Evolutionary conservation across 371 early-diverging fungal genomes (phyloP).

Genomic region (Mortierella sp.): DNA sequence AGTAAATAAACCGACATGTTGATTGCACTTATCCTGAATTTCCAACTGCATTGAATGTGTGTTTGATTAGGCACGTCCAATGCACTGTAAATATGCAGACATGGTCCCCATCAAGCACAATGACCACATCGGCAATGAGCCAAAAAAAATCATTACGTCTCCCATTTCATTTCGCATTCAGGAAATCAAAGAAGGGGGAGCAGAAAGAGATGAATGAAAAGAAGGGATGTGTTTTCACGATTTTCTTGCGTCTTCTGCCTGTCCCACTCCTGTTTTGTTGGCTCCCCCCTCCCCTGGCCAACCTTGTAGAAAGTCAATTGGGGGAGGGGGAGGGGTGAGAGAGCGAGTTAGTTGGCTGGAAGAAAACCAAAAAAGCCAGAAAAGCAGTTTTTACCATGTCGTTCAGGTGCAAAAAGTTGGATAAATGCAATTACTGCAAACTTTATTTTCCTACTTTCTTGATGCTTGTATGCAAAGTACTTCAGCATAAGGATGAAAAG

Average conservation of each 20-base stretch:
- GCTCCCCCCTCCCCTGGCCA: too few relatives aligned
- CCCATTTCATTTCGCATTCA: too few relatives aligned
- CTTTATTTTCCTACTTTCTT: background rate
- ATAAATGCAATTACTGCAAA: background rate
- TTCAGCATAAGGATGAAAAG: too few relatives aligned
- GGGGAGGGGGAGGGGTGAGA: background rate
- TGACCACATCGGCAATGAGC: background rate
- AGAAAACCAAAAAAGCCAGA: background rate
- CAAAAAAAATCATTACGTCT: background rate
- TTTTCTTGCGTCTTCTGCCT: too few relatives aligned
- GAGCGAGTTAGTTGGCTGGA: background rate
- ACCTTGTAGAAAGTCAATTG: background rate
- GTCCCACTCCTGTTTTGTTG: background rate
- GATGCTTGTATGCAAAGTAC: background rate
- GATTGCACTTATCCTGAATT: background rate
- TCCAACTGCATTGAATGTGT: background rate
- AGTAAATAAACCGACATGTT: background rate
- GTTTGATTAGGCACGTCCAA: background rate
- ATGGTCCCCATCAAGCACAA: background rate
- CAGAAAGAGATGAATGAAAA: too few relatives aligned
- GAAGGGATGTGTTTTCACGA: too few relatives aligned
- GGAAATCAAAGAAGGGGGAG: too few relatives aligned
- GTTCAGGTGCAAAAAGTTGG: background rate
- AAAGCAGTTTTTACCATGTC: background rate
- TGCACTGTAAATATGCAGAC: background rate